These are phyloP conservation scores for Penicillium samsonianum DNA, from an alignment of 495 filamentous ascomycete genomes.

Conservation along the genomic window DNA sequence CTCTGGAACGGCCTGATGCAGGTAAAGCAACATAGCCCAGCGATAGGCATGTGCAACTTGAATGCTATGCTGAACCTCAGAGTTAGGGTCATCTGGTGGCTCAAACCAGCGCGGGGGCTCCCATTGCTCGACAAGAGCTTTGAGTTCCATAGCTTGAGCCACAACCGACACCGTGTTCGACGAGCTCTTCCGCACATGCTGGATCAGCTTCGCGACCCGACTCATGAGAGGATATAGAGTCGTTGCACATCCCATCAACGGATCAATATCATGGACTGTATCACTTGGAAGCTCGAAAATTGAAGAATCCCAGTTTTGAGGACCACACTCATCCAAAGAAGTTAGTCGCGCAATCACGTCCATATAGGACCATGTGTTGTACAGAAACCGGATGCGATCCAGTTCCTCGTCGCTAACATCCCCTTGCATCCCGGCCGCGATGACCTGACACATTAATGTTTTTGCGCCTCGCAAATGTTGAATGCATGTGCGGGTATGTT, in stretches of 20 bases:
- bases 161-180: conserved; percentile 65
- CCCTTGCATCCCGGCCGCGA: conserved; percentile 44
- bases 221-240: conserved; percentile 76
- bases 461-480: conserved; percentile 72
- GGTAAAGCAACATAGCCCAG: conserved; percentile 72
- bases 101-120: conserved; percentile 58
- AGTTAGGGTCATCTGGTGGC: conserved; percentile 66
- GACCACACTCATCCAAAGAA: conserved; percentile 60
- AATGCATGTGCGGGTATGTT: conserved; percentile 72
- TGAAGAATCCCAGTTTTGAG: conserved; percentile 53
- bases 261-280: conserved; percentile 64
- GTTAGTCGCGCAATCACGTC: conserved; percentile 78
- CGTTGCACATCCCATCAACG: conserved; percentile 72
- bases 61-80: conserved; percentile 64
- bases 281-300: conserved; percentile 41
- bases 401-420: conserved; percentile 44
- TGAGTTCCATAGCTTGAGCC: conserved; percentile 64
- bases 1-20: conserved; percentile 78
- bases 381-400: conserved; percentile 65
- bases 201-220: conserved; percentile 66
- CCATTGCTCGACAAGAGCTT: conserved; percentile 65
- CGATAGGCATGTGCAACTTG: conserved; percentile 77
- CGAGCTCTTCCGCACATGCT: conserved; percentile 58
- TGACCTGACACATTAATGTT: conserved; percentile 60
- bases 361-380: conserved; percentile 81